phyloP scores from a whole-genome alignment of 208 protist genomes.

The Leishmania lainsoni region DNA sequence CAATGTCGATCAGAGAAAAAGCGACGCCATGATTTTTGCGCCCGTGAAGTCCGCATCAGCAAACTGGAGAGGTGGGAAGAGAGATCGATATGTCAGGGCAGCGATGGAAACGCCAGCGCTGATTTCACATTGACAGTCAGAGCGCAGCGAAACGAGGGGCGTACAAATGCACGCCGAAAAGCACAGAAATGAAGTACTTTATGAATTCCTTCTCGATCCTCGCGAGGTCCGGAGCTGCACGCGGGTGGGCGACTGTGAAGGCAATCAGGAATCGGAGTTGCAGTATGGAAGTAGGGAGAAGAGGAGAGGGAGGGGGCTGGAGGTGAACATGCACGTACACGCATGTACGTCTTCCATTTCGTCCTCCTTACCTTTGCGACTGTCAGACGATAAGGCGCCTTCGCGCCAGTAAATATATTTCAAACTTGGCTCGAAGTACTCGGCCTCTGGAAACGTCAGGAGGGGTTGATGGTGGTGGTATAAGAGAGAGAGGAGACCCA shows the following conservation, averaged over 20 bases:
- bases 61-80: background rate
- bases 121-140: background rate
- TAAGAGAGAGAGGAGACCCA: background rate
- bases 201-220: background rate
- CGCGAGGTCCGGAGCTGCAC: background rate
- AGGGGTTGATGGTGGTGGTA: background rate
- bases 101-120: background rate
- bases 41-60: background rate
- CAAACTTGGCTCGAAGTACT: background rate
- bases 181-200: background rate
- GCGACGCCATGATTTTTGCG: conserved; percentile 11
- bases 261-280: background rate
- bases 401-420: background rate
- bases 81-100: background rate
- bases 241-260: background rate
- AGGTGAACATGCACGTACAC: background rate
- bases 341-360: background rate
- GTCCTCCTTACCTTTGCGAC: background rate
- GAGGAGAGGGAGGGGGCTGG: background rate
- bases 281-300: background rate
- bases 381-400: background rate
- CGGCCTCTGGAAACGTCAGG: background rate
- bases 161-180: background rate
- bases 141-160: background rate
- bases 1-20: conserved; percentile 80